Conservation (phyloP, 768 basidiomycete genomes). For the Podaxis sp. region DNA sequence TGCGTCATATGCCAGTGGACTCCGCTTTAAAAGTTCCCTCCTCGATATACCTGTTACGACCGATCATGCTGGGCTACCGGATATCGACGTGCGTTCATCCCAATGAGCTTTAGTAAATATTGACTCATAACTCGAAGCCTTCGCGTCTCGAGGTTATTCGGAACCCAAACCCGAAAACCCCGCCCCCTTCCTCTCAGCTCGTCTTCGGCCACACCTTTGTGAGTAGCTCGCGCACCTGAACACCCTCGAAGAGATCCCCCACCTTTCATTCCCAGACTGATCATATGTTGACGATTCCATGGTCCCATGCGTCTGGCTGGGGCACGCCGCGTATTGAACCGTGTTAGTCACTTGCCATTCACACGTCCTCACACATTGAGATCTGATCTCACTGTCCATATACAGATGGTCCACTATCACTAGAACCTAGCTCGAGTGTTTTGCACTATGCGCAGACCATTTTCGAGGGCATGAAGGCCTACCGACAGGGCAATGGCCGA, state of each 20-base stretch:
- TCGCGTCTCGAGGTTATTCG: conserved; percentile 47
- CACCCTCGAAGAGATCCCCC: conserved; percentile 10
- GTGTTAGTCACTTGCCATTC: conserved; percentile 49
- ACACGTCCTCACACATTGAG: conserved; percentile 7
- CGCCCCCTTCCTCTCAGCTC: conserved; percentile 65
- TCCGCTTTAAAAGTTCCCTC: conserved; percentile 15
- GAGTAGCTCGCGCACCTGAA: conserved; percentile 25
- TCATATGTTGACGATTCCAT: conserved; percentile 83
- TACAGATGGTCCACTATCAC: conserved; percentile 65
- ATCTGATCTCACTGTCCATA: background rate
- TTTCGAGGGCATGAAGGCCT: conserved; percentile 97
- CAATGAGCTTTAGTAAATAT: background rate
- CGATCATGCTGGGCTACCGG: conserved; percentile 21
- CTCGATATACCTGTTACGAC: conserved; percentile 7
- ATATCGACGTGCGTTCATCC: conserved; percentile 33
- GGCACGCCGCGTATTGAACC: conserved; percentile 78
- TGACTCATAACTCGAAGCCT: conserved; percentile 35
- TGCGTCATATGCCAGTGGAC: background rate
- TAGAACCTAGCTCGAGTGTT: conserved; percentile 79
- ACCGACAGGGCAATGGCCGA: conserved; percentile 67
- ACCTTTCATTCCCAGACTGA: conserved; percentile 52
- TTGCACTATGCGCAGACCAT: conserved; percentile 91
- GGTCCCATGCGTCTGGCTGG: conserved; percentile 77
- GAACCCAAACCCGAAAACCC: conserved; percentile 51
- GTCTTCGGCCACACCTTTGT: conserved; percentile 88